Conservation (phyloP, 2,329 filamentous ascomycete species). For the Penicillium sp. region DNA sequence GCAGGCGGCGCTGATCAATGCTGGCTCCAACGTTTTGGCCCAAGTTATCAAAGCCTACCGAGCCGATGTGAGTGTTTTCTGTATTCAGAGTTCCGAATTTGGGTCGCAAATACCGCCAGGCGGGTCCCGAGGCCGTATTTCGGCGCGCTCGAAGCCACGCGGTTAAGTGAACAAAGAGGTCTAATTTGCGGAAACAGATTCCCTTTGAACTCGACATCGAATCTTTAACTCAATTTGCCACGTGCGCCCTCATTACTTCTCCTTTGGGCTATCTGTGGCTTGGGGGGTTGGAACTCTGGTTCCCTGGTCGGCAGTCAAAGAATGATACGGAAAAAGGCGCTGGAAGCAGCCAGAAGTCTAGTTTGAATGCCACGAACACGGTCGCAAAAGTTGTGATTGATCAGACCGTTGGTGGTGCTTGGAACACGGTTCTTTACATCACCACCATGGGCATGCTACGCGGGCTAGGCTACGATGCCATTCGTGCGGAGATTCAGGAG, state of each 20-base stretch:
- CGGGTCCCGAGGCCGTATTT: too few species aligned
- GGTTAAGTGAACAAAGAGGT: too few species aligned
- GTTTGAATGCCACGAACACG: slow-evolving; percentile 34
- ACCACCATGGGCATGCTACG: slow-evolving; percentile 55
- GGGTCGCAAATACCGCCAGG: too few species aligned
- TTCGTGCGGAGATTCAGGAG: slow-evolving; percentile 36
- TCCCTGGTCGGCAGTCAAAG: slow-evolving; percentile 44
- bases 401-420: slow-evolving; percentile 57
- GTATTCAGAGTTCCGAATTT: background rate
- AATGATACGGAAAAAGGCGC: slow-evolving; percentile 14
- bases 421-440: slow-evolving; percentile 61
- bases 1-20: slow-evolving; percentile 56
- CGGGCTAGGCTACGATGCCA: slow-evolving; percentile 35
- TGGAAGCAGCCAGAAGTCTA: slow-evolving; percentile 11
- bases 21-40: slow-evolving; percentile 57
- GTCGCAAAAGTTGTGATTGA: slow-evolving; percentile 61
- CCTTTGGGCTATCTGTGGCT: slow-evolving; percentile 64
- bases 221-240: slow-evolving; percentile 57
- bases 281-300: slow-evolving; percentile 55
- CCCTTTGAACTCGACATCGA: slow-evolving; percentile 51
- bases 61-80: slow-evolving; percentile 37
- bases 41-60: slow-evolving; percentile 57
- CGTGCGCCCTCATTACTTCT: slow-evolving; percentile 55
- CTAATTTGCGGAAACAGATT: slow-evolving; percentile 25
- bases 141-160: too few species aligned